Percentiles rank a stretch among this genome's conserved stretches.
These are phyloP conservation scores for Mucor indicus DNA, from an alignment of 371 early-diverging fungal genomes.

Conservation along the genomic window DNA sequence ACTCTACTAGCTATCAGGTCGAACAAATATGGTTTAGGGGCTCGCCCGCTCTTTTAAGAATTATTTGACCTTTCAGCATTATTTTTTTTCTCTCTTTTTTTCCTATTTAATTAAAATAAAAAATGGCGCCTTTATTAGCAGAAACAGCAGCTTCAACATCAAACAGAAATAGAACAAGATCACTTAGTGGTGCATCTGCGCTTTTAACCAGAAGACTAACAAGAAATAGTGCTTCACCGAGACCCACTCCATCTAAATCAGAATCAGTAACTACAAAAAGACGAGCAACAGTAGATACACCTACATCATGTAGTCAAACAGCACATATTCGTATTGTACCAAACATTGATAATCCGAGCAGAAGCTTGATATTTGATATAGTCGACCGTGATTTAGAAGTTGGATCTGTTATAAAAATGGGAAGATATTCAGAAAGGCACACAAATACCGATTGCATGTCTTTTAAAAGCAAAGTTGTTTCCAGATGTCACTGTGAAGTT, in stretches of 20 bases:
- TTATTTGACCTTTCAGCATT: neutral
- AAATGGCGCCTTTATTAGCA: conserved; percentile 1
- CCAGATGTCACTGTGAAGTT: conserved; percentile 89
- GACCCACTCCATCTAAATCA: conserved; percentile 3
- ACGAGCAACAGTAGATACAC: conserved; percentile 3
- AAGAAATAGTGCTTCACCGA: conserved; percentile 2
- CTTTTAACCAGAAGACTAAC: conserved; percentile 10
- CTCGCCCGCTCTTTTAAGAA: neutral
- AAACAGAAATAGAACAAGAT: conserved; percentile 10
- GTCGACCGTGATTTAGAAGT: conserved; percentile 74
- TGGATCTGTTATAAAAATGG: conserved; percentile 65
- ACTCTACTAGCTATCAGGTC: too few relatives aligned
- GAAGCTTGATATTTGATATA: conserved; percentile 74
- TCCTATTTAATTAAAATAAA: neutral
- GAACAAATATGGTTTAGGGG: neutral
- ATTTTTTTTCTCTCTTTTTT: neutral
- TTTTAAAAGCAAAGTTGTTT: conserved; percentile 94
- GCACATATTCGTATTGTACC: conserved; percentile 72
- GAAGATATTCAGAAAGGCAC: conserved; percentile 70
- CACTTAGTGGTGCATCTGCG: conserved; percentile 10
- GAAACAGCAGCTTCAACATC: neutral
- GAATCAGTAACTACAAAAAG: conserved; percentile 3
- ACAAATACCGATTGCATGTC: conserved; percentile 65
- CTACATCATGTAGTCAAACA: conserved; percentile 1
- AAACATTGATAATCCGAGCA: conserved; percentile 61